Percentiles rank a stretch among this genome's conserved stretches.
phyloP scores from a whole-genome alignment of 495 filamentous ascomycete genomes.

The Trichoderma reesei region DNA sequence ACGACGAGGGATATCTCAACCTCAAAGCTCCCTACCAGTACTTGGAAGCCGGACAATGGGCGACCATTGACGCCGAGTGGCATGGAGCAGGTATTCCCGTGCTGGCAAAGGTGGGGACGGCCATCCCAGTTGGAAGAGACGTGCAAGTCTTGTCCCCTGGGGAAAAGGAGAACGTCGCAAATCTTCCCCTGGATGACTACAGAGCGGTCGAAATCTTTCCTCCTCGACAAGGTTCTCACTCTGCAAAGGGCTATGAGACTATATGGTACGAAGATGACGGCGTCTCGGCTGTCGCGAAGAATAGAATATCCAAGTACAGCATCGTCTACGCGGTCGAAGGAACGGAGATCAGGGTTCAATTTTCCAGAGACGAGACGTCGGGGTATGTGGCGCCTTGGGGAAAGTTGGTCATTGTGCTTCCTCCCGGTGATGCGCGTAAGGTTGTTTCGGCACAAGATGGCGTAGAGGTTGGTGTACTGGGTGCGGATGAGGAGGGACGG shows the following conservation, averaged over 20 bases:
- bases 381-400: constrained; percentile 41
- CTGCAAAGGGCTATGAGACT: constrained; percentile 21
- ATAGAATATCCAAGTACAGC: constrained; percentile 32
- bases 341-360: constrained; percentile 31
- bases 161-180: constrained; percentile 44
- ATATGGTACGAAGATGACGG: constrained; percentile 55
- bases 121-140: constrained; percentile 47
- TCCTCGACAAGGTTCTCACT: constrained; percentile 16
- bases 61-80: constrained; percentile 48
- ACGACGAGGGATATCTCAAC: constrained; percentile 51
- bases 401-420: constrained; percentile 37
- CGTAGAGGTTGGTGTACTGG: constrained; percentile 10
- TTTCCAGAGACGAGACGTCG: constrained; percentile 25
- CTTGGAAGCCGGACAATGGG: constrained; percentile 50
- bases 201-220: constrained; percentile 57
- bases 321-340: constrained; percentile 33
- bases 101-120: constrained; percentile 50
- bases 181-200: constrained; percentile 50
- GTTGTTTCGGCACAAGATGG: constrained; percentile 23
- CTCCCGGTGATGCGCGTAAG: constrained; percentile 32
- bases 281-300: constrained; percentile 32
- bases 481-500: neutral
- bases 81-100: constrained; percentile 46
- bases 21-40: constrained; percentile 51
- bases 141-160: constrained; percentile 47